These are phyloP conservation scores for Venturia nashicola DNA, from an alignment of 2,329 filamentous ascomycete species.

Conservation along the genomic window DNA sequence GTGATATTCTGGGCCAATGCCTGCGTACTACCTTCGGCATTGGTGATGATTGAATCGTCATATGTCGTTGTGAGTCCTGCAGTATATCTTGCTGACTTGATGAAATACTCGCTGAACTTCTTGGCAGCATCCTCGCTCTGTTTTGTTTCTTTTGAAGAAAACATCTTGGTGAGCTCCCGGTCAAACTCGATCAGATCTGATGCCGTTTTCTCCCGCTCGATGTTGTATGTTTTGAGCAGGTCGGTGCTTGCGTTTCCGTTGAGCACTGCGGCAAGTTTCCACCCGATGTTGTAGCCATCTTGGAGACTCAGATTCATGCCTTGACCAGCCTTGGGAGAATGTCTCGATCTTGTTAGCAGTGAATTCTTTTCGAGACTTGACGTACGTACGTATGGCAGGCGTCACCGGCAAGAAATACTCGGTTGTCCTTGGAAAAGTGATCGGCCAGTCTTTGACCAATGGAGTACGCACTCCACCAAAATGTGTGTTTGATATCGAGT, in stretches of 20 bases:
- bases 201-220: slow-evolving; percentile 46
- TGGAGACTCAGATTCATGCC: slow-evolving; percentile 66
- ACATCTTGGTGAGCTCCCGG: slow-evolving; percentile 34
- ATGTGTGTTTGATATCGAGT: slow-evolving; percentile 49
- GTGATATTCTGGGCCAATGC: slow-evolving; percentile 33
- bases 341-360: slow-evolving; percentile 12
- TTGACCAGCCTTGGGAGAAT: slow-evolving; percentile 52
- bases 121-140: slow-evolving; percentile 48
- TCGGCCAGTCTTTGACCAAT: slow-evolving; percentile 54
- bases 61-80: slow-evolving; percentile 48
- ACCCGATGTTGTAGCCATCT: slow-evolving; percentile 47
- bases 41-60: slow-evolving; percentile 36
- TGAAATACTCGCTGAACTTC: slow-evolving; percentile 49
- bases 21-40: slow-evolving; percentile 37
- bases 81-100: slow-evolving; percentile 48
- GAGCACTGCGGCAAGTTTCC: slow-evolving; percentile 40
- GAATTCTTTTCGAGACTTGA: not conserved
- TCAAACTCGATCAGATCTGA: slow-evolving; percentile 50
- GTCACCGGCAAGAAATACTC: slow-evolving; percentile 60
- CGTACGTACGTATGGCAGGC: slow-evolving; percentile 38
- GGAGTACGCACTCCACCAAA: slow-evolving; percentile 54
- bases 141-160: slow-evolving; percentile 39
- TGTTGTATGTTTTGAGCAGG: slow-evolving; percentile 37
- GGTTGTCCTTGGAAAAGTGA: slow-evolving; percentile 41
- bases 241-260: slow-evolving; percentile 27